Evolutionary conservation across 106 monocot genomes (phyloP), one percentile per base, ranked within the genome.

Genomic region (Iris macrosiphon): DNA sequence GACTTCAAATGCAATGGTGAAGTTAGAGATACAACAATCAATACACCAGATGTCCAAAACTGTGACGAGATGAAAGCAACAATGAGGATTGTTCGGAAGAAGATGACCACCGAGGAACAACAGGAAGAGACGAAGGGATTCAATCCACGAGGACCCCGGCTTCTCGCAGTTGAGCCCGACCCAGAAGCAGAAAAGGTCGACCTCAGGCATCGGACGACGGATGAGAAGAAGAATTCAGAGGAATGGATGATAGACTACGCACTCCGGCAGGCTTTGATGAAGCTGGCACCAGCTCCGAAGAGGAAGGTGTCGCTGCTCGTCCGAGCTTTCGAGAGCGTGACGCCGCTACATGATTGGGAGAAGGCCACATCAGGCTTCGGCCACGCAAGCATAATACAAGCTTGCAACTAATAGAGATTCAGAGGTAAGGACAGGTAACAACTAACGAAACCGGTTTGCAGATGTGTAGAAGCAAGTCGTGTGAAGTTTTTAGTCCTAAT

Each of bases 171-270:
- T 6, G 67, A 81, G 54, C 75, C 75, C 34, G 81, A 91, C 25
- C 85, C 78, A 25, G 78, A 85, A 38, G 72, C 57, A 39, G 91
- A 91, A 33, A 81, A 62, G 55, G 85, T 91, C 13, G 81, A 85
- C 64, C 79, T 91, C 23, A 78, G 69, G 63, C 81, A 91, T 28
- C 81, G 81, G 41, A 49, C 38, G 69, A 57, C 70, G 67, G 81
- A 91, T 21, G 91, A 61, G 7, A 72, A 81, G 29, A 91, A 66
- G 67, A 85, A 64, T 42, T 60, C 85, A 0, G 85, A 81, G 47
- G 91, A 91, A 51, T 91, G 81, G 75, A 75, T 91, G 91, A 64
- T 91, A 54, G 91, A 91, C 48, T 73, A 67, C 27, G 85, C 85
- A 28, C 91, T 91, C 23, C 78, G 51, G 19, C 40, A 46, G 41